Conservation (phyloP, 2,329 filamentous ascomycete species). For the Didymellaceae sp. region DNA sequence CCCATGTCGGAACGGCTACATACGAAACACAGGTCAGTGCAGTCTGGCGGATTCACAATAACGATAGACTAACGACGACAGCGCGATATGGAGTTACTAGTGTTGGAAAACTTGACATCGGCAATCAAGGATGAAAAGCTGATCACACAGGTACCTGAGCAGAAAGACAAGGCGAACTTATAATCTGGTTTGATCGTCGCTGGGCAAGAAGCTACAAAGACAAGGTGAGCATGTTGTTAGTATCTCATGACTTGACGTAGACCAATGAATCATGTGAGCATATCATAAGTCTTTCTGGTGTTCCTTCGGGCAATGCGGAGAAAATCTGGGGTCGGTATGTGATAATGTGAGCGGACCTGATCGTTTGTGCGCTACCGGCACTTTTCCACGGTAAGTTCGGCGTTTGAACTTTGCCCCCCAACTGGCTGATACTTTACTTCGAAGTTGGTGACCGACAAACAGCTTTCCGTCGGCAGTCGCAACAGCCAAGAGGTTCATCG, state of each 20-base stretch:
- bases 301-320: conserved; percentile 5
- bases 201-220: neutral
- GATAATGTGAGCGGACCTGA: conserved; percentile 13
- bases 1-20: conserved; percentile 66
- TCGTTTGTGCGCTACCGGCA: conserved; percentile 1
- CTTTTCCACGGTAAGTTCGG: conserved; percentile 10
- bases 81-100: conserved; percentile 66
- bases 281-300: neutral
- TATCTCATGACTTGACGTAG: conserved; percentile 5
- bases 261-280: conserved; percentile 12
- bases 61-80: conserved; percentile 23
- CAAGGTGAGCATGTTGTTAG: neutral
- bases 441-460: neutral
- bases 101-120: conserved; percentile 63
- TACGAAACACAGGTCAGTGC: conserved; percentile 62
- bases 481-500: too few relatives aligned
- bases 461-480: neutral
- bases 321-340: conserved; percentile 33
- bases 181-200: conserved; percentile 10
- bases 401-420: conserved; percentile 3
- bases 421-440: neutral
- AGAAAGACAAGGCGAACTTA: conserved; percentile 52
- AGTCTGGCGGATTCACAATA: neutral
- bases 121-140: conserved; percentile 64
- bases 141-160: conserved; percentile 67